Evolutionary conservation across 2,329 filamentous ascomycete species (phyloP), one percentile per base, ranked within the genome.

Genomic region (Nigrospora oryzae): DNA sequence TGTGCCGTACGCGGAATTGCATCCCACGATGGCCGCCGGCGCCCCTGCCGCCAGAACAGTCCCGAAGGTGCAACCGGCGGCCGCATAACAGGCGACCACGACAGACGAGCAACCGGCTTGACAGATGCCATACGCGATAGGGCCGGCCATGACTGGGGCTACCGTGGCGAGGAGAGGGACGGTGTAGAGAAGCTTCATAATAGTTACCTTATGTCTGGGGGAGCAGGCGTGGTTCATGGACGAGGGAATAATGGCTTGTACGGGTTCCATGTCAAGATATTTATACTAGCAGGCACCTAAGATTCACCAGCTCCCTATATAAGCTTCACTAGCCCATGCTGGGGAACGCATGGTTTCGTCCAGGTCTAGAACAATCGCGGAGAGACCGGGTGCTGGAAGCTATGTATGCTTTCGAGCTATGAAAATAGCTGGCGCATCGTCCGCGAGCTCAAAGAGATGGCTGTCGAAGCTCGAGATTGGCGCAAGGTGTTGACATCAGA

Each of bases 21-120:
- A 77, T 0, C 55, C 64, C 2, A 70, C 1, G 7, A 74, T 58
- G 0, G 63, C 52, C 0, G 67, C 60, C 0, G 70, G 66, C 3
- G 69, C 67, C 1, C 59, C 54, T 0, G 59, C 57, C 14, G 31
- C 39, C 6, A n/a, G 23, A 15, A 41, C 30, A 4, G 64, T 63
- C 0, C 68, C 68, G 59, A 60, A 74, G 2, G 64, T 64, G 37
- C 53, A 59, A n/a, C 39, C 28, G 12, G 31, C 39, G 11, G 28
- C 39, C n/a, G n/a, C n/a, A 41, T 74, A 75, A 48, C 70, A 75
- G 0, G 70, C 67, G 51, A 64, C 65, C 0, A 70, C 70, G 0
- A 74, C 53, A 0, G 48, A 48, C 0, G 70, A 53, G 32, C 72
- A 75, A 7, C 71, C 71, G 0, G 64, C 63, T 53, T 76, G 71